Base-by-base conservation (phyloP, 2,329 filamentous ascomycete species). In the Colletotrichum eremochloae region DNA sequence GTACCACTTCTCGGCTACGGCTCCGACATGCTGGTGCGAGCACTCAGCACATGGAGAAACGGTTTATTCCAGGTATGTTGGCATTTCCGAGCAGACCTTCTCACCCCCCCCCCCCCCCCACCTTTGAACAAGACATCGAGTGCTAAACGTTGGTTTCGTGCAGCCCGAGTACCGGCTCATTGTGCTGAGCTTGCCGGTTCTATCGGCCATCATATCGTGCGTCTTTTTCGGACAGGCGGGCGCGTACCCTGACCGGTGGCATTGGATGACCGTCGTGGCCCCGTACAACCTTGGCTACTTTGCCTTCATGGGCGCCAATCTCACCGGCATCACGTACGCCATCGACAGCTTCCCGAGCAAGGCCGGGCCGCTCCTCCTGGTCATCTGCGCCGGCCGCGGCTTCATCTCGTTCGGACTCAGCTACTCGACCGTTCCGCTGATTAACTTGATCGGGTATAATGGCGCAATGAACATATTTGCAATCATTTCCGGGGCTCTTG, bases 151-250 rank as follows among this genome's bases (percentile, higher is more conserved):
- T 14, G 38, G 50, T 9, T 68, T 24, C n/a, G 56, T 8, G 20
- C 61, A 85, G 74, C 80, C 83, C 2, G 82, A 84, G 70, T 78
- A 75, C n/a, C 78, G 83, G 2, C 76, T 85, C 0, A 64, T 84
- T n/a, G 75, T 78, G 1, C 74, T 81, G 0, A 68, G 80, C 55
- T 64, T 84, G 29, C 83, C 84, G 0, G 77, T 84, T 8, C 67
- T 79, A 3, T 75, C 84, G 4, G 83, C 82, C 2, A 76, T 81
- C 1, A 74, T 83, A 20, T 80, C 80, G 0, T 76, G 80, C 4
- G 78, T 83, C 1, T 74, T 84, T 0, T 84, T 83, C 69, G 84
- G 83, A 0, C 75, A 78, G 31, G 82, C 78, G 1, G 83, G 78
- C 0, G 65, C 78, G 8, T 72, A 81, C 70, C 82, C 82, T 0